These are phyloP conservation scores for Stropharia rugosoannulata DNA, from an alignment of 768 basidiomycete species.

Conservation along the genomic window DNA sequence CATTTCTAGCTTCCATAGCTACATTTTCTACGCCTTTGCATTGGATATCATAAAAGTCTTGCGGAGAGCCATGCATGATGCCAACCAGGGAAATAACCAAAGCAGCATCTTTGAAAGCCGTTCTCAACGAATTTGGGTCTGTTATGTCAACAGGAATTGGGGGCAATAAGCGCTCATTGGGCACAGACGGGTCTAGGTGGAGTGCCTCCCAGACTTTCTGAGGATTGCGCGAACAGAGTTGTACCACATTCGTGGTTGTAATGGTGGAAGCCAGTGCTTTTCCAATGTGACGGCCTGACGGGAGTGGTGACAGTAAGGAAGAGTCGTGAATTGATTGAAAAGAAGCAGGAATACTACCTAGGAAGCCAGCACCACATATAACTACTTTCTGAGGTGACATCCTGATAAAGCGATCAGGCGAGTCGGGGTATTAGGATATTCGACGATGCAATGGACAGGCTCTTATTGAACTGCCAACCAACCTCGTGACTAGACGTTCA, in stretches of 20 bases:
- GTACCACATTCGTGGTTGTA: slow-evolving; percentile 30
- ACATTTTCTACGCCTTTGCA: slow-evolving; percentile 68
- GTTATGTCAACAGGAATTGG: slow-evolving; percentile 56
- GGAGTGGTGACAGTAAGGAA: background rate
- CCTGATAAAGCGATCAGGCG: no score
- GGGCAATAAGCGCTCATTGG: slow-evolving; percentile 37
- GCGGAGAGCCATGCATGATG: slow-evolving; percentile 54
- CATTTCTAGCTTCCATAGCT: slow-evolving; percentile 47
- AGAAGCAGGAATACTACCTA: slow-evolving; percentile 38
- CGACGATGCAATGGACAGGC: no score
- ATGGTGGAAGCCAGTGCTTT: slow-evolving; percentile 40
- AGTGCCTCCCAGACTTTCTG: slow-evolving; percentile 35
- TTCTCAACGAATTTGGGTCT: slow-evolving; percentile 39
- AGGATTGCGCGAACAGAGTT: slow-evolving; percentile 63
- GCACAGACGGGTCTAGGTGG: slow-evolving; percentile 19
- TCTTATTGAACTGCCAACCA: no score
- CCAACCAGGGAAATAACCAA: slow-evolving; percentile 72
- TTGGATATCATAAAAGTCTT: slow-evolving; percentile 61
- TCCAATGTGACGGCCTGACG: slow-evolving; percentile 58
- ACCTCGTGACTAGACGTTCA: no score
- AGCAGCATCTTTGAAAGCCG: slow-evolving; percentile 53
- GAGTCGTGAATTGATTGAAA: background rate
- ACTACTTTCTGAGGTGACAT: slow-evolving; percentile 35
- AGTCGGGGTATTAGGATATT: no score
- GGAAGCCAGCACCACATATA: slow-evolving; percentile 57